phyloP scores from a whole-genome alignment of 164 flowering plant species.

The Dillenia suffruticosa region DNA sequence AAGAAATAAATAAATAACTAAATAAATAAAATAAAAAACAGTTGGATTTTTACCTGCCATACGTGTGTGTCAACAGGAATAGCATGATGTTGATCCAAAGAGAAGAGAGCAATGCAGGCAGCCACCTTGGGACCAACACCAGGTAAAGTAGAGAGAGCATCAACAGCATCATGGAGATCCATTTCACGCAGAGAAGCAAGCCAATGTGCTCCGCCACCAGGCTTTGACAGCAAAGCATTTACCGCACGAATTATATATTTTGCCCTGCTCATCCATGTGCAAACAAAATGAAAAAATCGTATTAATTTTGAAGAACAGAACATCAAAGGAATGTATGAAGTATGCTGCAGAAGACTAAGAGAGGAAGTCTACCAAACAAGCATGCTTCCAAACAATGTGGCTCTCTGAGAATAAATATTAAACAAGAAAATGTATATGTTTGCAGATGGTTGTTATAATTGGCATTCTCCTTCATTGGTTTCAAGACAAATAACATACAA shows the following conservation, averaged over 20 bases:
- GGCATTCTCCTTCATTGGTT: too few relatives aligned
- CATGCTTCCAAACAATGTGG: too few relatives aligned
- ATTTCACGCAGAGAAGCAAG: constrained; percentile 72
- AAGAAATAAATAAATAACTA: too few relatives aligned
- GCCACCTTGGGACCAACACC: constrained; percentile 98
- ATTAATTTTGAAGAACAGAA: neutral
- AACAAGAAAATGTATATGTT: neutral
- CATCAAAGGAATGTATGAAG: too few relatives aligned
- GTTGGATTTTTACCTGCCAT: constrained; percentile 58
- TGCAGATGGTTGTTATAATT: too few relatives aligned
- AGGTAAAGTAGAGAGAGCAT: constrained; percentile 70
- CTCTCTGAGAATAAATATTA: neutral
- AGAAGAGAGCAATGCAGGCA: constrained; percentile 90
- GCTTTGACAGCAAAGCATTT: constrained; percentile 59
- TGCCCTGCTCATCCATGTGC: constrained; percentile 48
- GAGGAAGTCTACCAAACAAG: too few relatives aligned
- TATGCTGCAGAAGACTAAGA: too few relatives aligned
- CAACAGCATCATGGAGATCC: constrained; percentile 60
- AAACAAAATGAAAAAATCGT: neutral
- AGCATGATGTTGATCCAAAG: constrained; percentile 92
- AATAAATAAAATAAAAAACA: constrained; percentile 4
- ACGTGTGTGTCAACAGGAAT: constrained; percentile 97
- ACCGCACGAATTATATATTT: constrained; percentile 72
- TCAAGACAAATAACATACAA: too few relatives aligned
- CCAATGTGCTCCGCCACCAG: constrained; percentile 83